Percentiles rank a stretch among this genome's conserved stretches.
These are phyloP conservation scores for Cercospora brassicicola DNA, from an alignment of 2,329 filamentous ascomycete species.

Conservation along the genomic window DNA sequence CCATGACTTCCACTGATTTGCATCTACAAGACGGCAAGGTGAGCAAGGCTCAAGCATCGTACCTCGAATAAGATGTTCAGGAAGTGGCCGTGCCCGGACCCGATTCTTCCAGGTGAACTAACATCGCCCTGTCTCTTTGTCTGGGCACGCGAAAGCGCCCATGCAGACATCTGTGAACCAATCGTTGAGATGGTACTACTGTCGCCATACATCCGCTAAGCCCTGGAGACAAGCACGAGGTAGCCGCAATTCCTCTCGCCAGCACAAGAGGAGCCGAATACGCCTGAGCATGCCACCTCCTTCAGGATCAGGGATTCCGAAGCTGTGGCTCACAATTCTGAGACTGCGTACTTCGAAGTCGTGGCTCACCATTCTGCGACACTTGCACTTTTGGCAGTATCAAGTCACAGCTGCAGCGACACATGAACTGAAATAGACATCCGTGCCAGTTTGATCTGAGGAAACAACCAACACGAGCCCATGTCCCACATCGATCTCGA, in stretches of 20 bases:
- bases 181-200: neutral
- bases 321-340: neutral
- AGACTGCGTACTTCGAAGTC: neutral
- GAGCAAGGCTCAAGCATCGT: neutral
- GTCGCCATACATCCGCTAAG: neutral
- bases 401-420: neutral
- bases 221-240: neutral
- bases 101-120: neutral
- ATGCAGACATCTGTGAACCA: neutral
- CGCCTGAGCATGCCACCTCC: neutral
- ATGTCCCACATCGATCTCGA: neutral
- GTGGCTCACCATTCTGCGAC: neutral
- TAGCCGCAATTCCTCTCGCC: neutral
- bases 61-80: neutral
- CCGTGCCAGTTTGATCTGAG: neutral
- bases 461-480: neutral
- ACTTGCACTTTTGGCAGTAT: neutral
- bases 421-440: neutral
- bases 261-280: slow-evolving; percentile 2
- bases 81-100: neutral
- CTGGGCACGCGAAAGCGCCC: neutral
- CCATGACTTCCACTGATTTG: neutral
- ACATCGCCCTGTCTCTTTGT: neutral
- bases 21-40: neutral
- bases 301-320: neutral